Percentiles rank a stretch among this genome's conserved stretches.
phyloP scores from a whole-genome alignment of 768 basidiomycete species.

The Naganishia vaughanmartiniae region DNA sequence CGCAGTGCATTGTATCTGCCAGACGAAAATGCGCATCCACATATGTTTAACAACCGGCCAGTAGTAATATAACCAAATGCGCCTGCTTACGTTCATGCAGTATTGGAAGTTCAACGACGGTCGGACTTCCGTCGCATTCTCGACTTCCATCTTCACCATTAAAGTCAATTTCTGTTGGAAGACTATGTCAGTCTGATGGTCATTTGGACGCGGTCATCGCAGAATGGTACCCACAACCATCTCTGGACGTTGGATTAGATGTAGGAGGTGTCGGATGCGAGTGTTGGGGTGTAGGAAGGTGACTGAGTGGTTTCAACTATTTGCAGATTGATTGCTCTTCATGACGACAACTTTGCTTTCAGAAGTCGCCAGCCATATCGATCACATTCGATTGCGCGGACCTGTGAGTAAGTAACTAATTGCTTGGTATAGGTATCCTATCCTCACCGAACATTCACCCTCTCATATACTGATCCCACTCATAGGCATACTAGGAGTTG shows the following conservation, averaged over 20 bases:
- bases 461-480: too few species aligned
- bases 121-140: slow-evolving; percentile 47
- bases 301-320: too few species aligned
- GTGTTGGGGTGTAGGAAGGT: too few species aligned
- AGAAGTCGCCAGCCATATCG: too few species aligned
- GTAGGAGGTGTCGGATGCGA: too few species aligned
- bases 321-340: too few species aligned
- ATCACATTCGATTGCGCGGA: background rate
- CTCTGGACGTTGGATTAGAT: background rate
- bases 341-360: too few species aligned
- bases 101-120: slow-evolving; percentile 47
- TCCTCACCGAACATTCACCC: too few species aligned
- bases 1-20: slow-evolving; percentile 38
- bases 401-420: background rate
- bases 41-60: background rate
- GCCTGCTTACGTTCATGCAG: slow-evolving; percentile 45
- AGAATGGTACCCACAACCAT: slow-evolving; percentile 5
- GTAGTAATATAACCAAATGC: background rate
- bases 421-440: too few species aligned
- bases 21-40: slow-evolving; percentile 1
- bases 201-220: background rate
- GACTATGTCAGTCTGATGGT: background rate
- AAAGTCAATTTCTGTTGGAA: slow-evolving; percentile 45
- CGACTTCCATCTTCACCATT: slow-evolving; percentile 47
- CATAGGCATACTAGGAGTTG: too few species aligned